Conservation (phyloP, 345 rosid genomes). For the Hibiscus trionum region DNA sequence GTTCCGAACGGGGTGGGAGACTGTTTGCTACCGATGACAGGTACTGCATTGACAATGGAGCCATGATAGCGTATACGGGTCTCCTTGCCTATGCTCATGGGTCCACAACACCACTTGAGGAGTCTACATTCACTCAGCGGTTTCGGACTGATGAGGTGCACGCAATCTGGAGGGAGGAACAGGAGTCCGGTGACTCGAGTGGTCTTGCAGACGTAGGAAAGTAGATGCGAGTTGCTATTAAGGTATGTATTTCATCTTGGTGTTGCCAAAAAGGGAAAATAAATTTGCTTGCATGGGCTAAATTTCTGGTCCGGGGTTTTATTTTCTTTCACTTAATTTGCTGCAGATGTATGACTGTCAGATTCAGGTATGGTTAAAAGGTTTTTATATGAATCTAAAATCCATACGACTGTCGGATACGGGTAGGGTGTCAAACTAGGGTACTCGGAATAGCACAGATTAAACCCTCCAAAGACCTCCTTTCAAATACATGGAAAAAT, state of each 20-base stretch:
- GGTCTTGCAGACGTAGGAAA: neutral
- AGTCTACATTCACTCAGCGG: conserved; percentile 82
- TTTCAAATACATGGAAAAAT: too few relatives aligned
- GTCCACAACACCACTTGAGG: conserved; percentile 59
- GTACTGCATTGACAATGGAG: conserved; percentile 91
- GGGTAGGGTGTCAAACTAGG: too few relatives aligned
- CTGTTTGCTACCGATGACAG: conserved; percentile 87
- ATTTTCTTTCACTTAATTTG: too few relatives aligned
- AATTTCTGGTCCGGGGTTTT: too few relatives aligned
- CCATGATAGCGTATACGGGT: conserved; percentile 97
- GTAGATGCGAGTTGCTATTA: neutral
- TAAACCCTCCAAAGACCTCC: too few relatives aligned
- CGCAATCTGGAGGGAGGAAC: conserved; percentile 78
- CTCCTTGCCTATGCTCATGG: conserved; percentile 75
- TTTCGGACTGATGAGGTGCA: conserved; percentile 93
- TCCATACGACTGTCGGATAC: too few relatives aligned
- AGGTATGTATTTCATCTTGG: neutral
- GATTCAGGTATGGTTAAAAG: too few relatives aligned
- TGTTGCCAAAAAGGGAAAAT: too few relatives aligned
- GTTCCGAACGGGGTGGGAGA: conserved; percentile 70
- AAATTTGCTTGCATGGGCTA: too few relatives aligned
- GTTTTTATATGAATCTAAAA: too few relatives aligned
- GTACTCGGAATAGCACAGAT: too few relatives aligned
- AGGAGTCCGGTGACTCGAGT: conserved; percentile 12
- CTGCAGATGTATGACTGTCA: too few relatives aligned